Percentiles rank a stretch among this genome's conserved stretches.
Conservation (phyloP, 139 green algal species). For the Volvox reticuliferus region DNA sequence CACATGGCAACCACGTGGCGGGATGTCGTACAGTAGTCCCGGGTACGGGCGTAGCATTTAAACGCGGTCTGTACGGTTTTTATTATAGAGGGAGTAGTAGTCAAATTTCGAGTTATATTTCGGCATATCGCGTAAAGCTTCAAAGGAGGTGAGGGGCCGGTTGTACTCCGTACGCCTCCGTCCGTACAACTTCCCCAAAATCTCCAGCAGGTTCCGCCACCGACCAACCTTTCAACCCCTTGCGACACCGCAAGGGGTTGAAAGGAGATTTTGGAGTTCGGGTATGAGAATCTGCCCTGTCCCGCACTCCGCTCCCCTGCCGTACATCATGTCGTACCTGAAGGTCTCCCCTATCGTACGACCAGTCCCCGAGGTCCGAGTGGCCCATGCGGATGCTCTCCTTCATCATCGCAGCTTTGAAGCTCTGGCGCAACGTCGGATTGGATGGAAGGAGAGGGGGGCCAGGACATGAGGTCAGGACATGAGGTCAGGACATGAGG, state of each 20-base stretch:
- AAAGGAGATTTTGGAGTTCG: too few species aligned
- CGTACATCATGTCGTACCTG: slow-evolving; percentile 71
- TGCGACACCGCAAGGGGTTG: too few species aligned
- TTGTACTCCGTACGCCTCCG: too few species aligned
- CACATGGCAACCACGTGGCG: slow-evolving; percentile 94
- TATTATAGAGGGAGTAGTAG: too few species aligned
- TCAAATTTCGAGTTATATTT: too few species aligned
- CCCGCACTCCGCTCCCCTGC: too few species aligned
- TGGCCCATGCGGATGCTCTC: slow-evolving; percentile 94
- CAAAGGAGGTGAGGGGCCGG: too few species aligned
- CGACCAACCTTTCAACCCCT: too few species aligned
- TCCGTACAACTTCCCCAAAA: too few species aligned
- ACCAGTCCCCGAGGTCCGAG: slow-evolving; percentile 90
- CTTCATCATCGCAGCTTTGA: slow-evolving; percentile 82
- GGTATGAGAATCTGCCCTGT: too few species aligned
- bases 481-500: neutral
- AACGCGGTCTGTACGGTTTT: slow-evolving; percentile 78
- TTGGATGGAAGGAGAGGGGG: neutral
- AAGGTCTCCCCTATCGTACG: slow-evolving; percentile 86
- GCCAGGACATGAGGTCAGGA: neutral
- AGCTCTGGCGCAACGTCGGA: neutral
- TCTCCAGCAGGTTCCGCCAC: too few species aligned
- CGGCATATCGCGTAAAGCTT: too few species aligned
- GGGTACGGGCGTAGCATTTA: slow-evolving; percentile 89
- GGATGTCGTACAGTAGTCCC: slow-evolving; percentile 94